Evolutionary conservation across 257 asterid genomes (phyloP).

Genomic region (Solanum habrochaites): DNA sequence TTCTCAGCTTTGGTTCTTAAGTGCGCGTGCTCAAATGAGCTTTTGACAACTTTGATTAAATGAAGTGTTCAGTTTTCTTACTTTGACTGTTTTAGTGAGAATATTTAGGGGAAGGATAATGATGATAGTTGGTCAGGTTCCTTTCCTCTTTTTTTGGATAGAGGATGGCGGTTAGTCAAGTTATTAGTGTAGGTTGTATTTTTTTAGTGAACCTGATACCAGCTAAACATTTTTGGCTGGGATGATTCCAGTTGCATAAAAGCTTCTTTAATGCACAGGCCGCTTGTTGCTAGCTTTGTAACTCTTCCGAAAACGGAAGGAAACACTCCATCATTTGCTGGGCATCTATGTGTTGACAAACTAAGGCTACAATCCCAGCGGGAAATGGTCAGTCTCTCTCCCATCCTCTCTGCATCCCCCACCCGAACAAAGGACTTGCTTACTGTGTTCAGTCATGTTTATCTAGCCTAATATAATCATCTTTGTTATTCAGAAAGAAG

Average conservation of each 20-base stretch:
- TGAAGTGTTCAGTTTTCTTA: no score
- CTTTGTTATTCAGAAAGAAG: conserved; percentile 45
- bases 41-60: no score
- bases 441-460: not conserved
- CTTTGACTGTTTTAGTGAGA: no score
- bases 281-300: conserved; percentile 37
- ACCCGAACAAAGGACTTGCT: not conserved
- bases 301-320: conserved; percentile 24
- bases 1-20: no score
- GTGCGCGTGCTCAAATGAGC: no score
- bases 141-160: not conserved
- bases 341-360: conserved; percentile 52
- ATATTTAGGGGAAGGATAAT: not conserved
- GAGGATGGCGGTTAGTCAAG: not conserved
- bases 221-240: not conserved
- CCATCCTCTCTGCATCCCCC: not conserved
- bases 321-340: conserved; percentile 30
- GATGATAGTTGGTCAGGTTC: not conserved
- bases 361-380: conserved; percentile 38
- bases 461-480: not conserved
- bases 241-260: not conserved
- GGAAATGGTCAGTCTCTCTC: conserved; percentile 36
- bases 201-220: not conserved
- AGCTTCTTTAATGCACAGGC: conserved; percentile 38
- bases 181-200: not conserved